Evolutionary conservation across 345 rosid genomes (phyloP).

Genomic region (Brassica carinata): DNA sequence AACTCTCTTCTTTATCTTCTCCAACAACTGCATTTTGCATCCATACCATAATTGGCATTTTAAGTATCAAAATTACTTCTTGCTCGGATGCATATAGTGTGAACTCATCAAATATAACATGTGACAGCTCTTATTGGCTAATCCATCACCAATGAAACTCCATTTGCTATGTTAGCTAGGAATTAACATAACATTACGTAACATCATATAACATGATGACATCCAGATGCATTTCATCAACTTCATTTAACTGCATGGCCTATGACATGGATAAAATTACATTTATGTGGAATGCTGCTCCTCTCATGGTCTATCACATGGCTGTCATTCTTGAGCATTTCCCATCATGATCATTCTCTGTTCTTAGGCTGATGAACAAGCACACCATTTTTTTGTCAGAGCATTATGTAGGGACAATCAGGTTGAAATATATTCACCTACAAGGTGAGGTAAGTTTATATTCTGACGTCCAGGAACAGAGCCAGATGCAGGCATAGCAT

Average conservation of each 20-base stretch:
- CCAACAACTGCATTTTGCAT: neutral
- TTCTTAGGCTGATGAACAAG: no score
- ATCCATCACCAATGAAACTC: neutral
- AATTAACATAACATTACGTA: no score
- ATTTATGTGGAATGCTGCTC: neutral
- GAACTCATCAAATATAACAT: neutral
- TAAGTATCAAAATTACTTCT: neutral
- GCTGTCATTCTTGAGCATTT: neutral
- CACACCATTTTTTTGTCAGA: no score
- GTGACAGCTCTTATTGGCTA: neutral
- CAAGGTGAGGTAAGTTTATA: no score
- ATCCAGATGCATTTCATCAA: no score
- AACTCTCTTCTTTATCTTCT: neutral
- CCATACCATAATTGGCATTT: no score
- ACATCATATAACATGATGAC: neutral
- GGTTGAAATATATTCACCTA: no score
- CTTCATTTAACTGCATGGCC: no score
- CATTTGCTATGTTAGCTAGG: neutral
- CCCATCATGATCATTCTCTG: neutral
- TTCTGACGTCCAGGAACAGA: no score
- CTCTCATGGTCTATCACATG: neutral
- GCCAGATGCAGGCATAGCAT: no score
- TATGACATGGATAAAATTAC: no score
- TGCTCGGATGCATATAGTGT: neutral
- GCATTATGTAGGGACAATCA: no score